Evolutionary conservation across 768 basidiomycete genomes (phyloP), one percentile per base, ranked within the genome.

Genomic region (Ephemerocybe angulata): DNA sequence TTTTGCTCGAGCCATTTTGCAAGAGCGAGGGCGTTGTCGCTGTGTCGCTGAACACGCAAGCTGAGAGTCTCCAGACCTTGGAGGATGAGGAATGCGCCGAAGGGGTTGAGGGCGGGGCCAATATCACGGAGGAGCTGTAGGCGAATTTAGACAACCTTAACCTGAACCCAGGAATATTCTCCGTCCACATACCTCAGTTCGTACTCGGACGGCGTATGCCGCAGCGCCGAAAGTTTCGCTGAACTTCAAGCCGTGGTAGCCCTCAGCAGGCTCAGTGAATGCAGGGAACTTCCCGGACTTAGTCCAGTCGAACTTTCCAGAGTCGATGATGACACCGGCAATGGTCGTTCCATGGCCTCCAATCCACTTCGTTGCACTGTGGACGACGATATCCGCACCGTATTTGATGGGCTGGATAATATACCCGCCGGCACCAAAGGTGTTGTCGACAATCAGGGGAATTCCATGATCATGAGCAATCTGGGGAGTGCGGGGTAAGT

Each of bases 351-450:
- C 89, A 57, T 90, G 88, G 0, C 87, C 86, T 12, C 86, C 85
- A 30, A 91, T 90, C 90, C 90, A 93, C 63, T 93, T 91, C 1
- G 90, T 90, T 1, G 87, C 87, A 48, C 84, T 87, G 65, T 90
- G 85, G 17, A 90, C 85, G 43, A 62, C 53, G 3, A 54, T 27
- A 28, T 93, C 88, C 0, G 90, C 89, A 13, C 90, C 90, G 60
- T 81, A 77, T 22, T 84, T 77, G 56, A 91, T 82, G 1, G 90
- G 90, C 1, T 78, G 74, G 55, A 85, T 73, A 52, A 91, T 76
- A 62, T 88, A 92, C 80, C 78, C 85, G 60, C 85, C 87, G 70
- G 85, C 83, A 46, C 85, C 88, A 57, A 88, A 88, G 3, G 86
- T 90, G 62, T 89, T 90, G 62, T 90, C 88, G 0, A 92, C 89